These are phyloP conservation scores for Erodium texanum DNA, from an alignment of 441 rosid species.

Conservation along the genomic window DNA sequence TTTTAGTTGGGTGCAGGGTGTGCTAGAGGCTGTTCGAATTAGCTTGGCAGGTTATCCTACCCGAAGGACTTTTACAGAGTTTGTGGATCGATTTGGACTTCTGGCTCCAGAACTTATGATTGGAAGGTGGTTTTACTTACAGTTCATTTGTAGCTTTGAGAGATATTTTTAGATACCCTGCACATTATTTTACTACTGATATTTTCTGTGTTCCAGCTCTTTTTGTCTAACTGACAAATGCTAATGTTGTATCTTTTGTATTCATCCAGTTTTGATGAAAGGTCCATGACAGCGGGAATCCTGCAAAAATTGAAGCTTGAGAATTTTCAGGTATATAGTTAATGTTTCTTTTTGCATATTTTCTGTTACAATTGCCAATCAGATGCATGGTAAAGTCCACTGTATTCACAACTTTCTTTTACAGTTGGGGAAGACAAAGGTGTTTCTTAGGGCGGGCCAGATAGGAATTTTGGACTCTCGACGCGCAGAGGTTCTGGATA, in stretches of 20 bases:
- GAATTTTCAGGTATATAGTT: conserved; percentile 70
- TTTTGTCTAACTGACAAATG: no score
- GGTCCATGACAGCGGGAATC: conserved; percentile 63
- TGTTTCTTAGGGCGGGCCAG: conserved; percentile 96
- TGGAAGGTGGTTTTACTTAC: conserved; percentile 50
- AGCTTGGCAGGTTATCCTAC: conserved; percentile 99
- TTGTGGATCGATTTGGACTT: conserved; percentile 93
- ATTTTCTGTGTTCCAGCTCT: no score
- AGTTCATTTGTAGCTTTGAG: conserved; percentile 12
- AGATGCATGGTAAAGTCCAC: conserved; percentile 10
- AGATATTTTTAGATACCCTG: not conserved
- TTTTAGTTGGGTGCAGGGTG: conserved; percentile 54
- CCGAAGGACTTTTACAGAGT: conserved; percentile 75
- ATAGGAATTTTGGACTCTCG: conserved; percentile 78
- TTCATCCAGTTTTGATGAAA: conserved; percentile 70
- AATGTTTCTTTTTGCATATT: conserved; percentile 4
- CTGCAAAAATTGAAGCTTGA: conserved; percentile 60
- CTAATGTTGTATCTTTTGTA: no score
- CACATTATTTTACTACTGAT: not conserved
- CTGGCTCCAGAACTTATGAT: conserved; percentile 63
- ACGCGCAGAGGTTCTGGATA: conserved; percentile 84
- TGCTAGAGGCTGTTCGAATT: conserved; percentile 96
- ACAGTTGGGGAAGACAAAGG: conserved; percentile 90
- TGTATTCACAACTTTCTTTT: conserved; percentile 17
- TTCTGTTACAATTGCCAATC: conserved; percentile 9